These are phyloP conservation scores for Diospyros kaki DNA, from an alignment of 148 eudicot species.

Conservation along the genomic window DNA sequence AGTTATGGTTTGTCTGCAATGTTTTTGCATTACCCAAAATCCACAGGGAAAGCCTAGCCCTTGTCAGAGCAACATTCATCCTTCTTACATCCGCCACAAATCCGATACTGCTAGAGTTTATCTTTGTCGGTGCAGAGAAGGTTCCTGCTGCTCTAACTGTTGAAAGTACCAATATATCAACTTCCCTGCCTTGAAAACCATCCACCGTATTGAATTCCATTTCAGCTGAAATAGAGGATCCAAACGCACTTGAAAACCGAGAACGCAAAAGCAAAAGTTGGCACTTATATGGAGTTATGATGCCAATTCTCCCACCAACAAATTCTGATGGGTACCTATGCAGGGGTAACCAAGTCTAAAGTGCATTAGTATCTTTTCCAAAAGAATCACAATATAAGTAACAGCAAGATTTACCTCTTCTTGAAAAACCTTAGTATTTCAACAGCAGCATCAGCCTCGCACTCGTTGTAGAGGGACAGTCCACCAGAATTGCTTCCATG, in stretches of 20 bases:
- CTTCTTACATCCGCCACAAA: conserved; percentile 98
- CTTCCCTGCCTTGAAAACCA: conserved; percentile 99
- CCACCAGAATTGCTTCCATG: conserved; percentile 73
- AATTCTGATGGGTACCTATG: conserved; percentile 80
- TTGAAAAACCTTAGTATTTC: conserved; percentile 65
- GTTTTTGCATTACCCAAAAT: conserved; percentile 86
- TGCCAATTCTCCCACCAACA: conserved; percentile 80
- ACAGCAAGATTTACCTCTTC: conserved; percentile 48
- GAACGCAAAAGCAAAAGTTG: conserved; percentile 86
- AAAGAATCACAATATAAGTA: conserved; percentile 7
- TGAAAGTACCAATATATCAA: conserved; percentile 84
- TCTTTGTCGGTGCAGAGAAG: conserved; percentile 29
- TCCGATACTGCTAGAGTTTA: conserved; percentile 59
- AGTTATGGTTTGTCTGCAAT: conserved; percentile 64
- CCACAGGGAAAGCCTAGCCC: conserved; percentile 92
- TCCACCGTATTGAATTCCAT: conserved; percentile 97
- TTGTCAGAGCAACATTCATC: conserved; percentile 98
- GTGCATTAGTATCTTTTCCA: neutral
- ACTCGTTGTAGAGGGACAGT: conserved; percentile 80
- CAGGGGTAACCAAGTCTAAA: conserved; percentile 16
- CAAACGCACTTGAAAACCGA: conserved; percentile 78
- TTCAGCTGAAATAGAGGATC: conserved; percentile 74
- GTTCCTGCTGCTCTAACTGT: conserved; percentile 78
- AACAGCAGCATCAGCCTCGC: conserved; percentile 95
- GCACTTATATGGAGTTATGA: conserved; percentile 88